A percentile compares a stretch with the other conserved stretches of the same genome.
Conservation (phyloP, 768 basidiomycete genomes). For the Hypholoma fasciculare region DNA sequence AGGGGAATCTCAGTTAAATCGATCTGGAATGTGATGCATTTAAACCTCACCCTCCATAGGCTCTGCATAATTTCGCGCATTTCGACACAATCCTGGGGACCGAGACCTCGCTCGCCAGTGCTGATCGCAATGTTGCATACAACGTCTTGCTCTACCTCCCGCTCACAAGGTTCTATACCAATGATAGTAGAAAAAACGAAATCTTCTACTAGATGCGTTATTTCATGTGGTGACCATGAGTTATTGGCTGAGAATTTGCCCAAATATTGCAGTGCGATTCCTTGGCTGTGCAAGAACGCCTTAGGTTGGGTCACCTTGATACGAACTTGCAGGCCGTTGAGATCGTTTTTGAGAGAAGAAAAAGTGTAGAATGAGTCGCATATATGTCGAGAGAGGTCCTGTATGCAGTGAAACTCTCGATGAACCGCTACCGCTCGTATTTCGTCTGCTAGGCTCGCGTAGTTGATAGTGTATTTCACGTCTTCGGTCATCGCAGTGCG, state of each 20-base stretch:
- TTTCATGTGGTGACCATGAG: slow-evolving; percentile 19
- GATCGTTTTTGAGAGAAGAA: slow-evolving; percentile 27
- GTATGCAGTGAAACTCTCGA: slow-evolving; percentile 40
- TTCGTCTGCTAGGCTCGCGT: slow-evolving; percentile 44
- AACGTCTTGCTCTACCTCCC: slow-evolving; percentile 62
- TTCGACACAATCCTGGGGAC: slow-evolving; percentile 29
- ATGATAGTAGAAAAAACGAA: slow-evolving; percentile 58
- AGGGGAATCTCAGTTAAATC: background rate
- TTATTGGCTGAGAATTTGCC: slow-evolving; percentile 18
- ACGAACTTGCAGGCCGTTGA: slow-evolving; percentile 29
- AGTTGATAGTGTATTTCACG: slow-evolving; percentile 63
- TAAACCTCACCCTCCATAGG: slow-evolving; percentile 31
- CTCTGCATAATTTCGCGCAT: slow-evolving; percentile 39
- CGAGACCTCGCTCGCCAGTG: slow-evolving; percentile 17
- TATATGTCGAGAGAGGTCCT: slow-evolving; percentile 43
- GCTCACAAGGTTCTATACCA: slow-evolving; percentile 69
- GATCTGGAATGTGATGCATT: background rate
- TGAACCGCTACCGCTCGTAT: slow-evolving; percentile 27
- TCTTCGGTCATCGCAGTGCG: slow-evolving; percentile 52
- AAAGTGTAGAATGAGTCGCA: slow-evolving; percentile 35
- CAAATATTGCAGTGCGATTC: slow-evolving; percentile 39
- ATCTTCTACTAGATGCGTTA: slow-evolving; percentile 30
- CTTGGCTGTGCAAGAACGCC: slow-evolving; percentile 52
- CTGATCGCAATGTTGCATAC: slow-evolving; percentile 40
- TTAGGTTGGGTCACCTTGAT: slow-evolving; percentile 49